Evolutionary conservation across 1,139 yeast species (phyloP), one percentile per base, ranked within the genome.

Genomic region (Zygoascus meyerae): DNA sequence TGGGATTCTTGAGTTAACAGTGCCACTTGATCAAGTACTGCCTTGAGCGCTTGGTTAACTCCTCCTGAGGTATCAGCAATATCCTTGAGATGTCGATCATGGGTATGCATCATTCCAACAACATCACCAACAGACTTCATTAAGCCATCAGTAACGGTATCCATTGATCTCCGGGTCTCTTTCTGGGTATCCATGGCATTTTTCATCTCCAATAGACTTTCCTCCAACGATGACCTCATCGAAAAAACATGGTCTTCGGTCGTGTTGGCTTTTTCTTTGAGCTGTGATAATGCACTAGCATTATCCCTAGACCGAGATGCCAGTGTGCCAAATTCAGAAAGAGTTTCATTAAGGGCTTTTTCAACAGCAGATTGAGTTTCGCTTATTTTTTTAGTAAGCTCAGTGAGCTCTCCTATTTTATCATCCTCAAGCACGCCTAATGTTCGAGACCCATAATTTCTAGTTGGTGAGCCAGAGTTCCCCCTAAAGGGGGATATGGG

Each of bases 261-360:
- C 15, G 44, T 46, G 17, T 47, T 51, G 32, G 60, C 55, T 39
- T 51, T 41, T 32, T 56, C 62, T 30, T 67, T 57, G 42, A 69
- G 55, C 45, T 62, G 59, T 32, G 62, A 61, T 46, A 72, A 59
- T 18, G 71, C 73, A 8, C 62, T 57, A 34, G 72, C 74, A 56
- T 72, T 71, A 52, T 71, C 72, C n/a, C 68, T 53, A 1, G 74
- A 70, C 35, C 76, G 61, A 30, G 67, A 60, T 10, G 70, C 69
- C 41, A 72, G 53, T 36, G 62, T 63, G 12, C 66, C 72, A 45
- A 72, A 64, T 44, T 71, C 75, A 34, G 65, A 48, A 46, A 69
- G 67, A 1, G 74, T 70, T 7, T 66, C 68, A 18, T 62, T 60
- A 8, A 71, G 69, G 11, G 70, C 63, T 5, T 59, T 57, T 44